Percentiles rank a stretch among this genome's conserved stretches.
Conservation (phyloP, 805 yeast species). For the Schizosaccharomyces osmophilus region DNA sequence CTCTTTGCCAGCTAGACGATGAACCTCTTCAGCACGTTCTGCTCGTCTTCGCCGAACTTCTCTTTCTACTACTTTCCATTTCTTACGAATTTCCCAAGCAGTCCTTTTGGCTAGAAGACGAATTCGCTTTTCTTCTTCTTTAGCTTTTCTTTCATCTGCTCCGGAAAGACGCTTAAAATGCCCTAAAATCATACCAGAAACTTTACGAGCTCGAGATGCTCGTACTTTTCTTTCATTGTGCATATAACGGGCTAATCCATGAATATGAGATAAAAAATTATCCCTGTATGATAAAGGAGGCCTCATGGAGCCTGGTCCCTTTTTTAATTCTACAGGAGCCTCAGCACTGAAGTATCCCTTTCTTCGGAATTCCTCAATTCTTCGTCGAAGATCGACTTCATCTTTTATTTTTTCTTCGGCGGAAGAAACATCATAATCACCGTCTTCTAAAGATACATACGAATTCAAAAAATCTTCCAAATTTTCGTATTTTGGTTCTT, state of each 20-base stretch:
- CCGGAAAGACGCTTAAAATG: constrained; percentile 72
- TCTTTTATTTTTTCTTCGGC: constrained; percentile 30
- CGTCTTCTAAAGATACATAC: constrained; percentile 30
- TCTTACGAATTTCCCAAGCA: constrained; percentile 59
- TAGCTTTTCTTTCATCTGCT: constrained; percentile 59
- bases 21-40: constrained; percentile 37
- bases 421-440: constrained; percentile 36
- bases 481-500: constrained; percentile 20
- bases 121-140: constrained; percentile 50
- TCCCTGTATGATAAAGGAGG: constrained; percentile 25
- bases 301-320: constrained; percentile 23
- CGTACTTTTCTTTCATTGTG: constrained; percentile 40
- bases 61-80: constrained; percentile 77
- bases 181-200: constrained; percentile 60
- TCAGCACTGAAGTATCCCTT: constrained; percentile 17
- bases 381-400: constrained; percentile 23
- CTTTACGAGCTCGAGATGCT: constrained; percentile 40
- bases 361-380: constrained; percentile 24
- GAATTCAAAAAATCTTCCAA: constrained; percentile 27
- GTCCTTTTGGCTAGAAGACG: constrained; percentile 54
- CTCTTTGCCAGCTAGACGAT: constrained; percentile 59
- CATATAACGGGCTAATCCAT: constrained; percentile 42
- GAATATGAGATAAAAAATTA: constrained; percentile 52
- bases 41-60: constrained; percentile 42
- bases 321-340: constrained; percentile 16